Evolutionary conservation across 148 eudicot species (phyloP).

Genomic region (Hydrangea macrophylla): DNA sequence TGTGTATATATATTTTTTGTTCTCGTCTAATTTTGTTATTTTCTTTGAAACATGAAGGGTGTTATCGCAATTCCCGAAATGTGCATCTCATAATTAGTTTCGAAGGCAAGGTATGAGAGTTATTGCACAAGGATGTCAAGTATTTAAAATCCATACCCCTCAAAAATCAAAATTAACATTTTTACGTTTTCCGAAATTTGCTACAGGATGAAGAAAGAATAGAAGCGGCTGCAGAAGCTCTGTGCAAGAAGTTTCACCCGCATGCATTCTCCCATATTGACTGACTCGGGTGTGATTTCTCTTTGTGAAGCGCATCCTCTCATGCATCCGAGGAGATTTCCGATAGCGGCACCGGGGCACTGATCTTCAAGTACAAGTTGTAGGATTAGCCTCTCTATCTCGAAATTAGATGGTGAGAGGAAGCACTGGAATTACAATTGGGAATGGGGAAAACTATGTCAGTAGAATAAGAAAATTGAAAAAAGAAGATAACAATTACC

Average conservation of each 20-base stretch:
- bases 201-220: slow-evolving; percentile 66
- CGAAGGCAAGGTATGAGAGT: slow-evolving; percentile 70
- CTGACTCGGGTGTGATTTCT: slow-evolving; percentile 14
- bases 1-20: background rate
- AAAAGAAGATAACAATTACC: background rate
- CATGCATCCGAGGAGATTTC: background rate
- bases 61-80: slow-evolving; percentile 70
- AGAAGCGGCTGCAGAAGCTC: slow-evolving; percentile 52
- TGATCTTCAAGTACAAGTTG: background rate
- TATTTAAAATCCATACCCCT: background rate
- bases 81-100: slow-evolving; percentile 66
- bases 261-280: slow-evolving; percentile 37
- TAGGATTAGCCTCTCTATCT: slow-evolving; percentile 3
- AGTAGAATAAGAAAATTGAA: background rate
- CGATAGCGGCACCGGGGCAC: background rate
- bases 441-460: background rate
- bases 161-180: background rate
- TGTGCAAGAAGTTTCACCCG: slow-evolving; percentile 48
- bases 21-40: slow-evolving; percentile 10
- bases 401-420: background rate
- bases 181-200: background rate
- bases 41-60: slow-evolving; percentile 44
- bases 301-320: slow-evolving; percentile 7
- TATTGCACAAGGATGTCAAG: background rate
- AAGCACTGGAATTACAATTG: background rate